Evolutionary conservation across 371 early-diverging fungal species (phyloP), one percentile per base, ranked within the genome.

Genomic region (Mortierella sp.): DNA sequence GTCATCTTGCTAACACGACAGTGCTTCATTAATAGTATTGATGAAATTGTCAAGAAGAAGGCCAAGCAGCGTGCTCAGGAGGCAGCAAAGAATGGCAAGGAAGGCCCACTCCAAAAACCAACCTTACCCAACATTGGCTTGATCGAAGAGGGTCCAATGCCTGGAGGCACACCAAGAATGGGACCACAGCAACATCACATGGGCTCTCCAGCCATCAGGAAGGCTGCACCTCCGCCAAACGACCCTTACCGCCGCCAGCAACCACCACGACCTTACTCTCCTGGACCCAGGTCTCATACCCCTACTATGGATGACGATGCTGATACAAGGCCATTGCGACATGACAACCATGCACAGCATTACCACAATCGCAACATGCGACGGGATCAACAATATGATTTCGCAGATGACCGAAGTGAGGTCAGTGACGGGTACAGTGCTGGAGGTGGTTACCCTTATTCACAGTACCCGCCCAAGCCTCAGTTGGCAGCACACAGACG

Each of bases 31-130:
- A 24, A 39, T 64, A 73, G 73, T 31, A 76, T 76, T 39, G 76
- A 76, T 39, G 76, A 76, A 24, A 76, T 76, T 47, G 70, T 76
- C 39, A 76, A 69, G 59, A 65, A 65, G 42, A 76, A 76, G 59
- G 70, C 66, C 3, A 64, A 58, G 41, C 30, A 64, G 45, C 76
- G 76, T 50, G 65, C 76, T 23, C 65, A 54, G 54, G 76, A 69
- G n/a, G 51, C 69, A 30, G 59, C 70, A 46, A 76, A 76, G 56
- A 71, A 67, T 8, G 73, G 73, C 38, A 67, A 63, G 14, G 64
- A 57, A 26, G 76, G 66, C 13, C 52, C 63, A 3, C 70, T 64
- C 14, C 70, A 57, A 9, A 66, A 76, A 53, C 62, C 76, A 45
- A 76, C 76, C 0, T 31, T 76, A 13, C 76, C 76, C 53, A 64